These are phyloP conservation scores for Eucalyptus shirleyi DNA, from an alignment of 345 rosid species.

Conservation along the genomic window DNA sequence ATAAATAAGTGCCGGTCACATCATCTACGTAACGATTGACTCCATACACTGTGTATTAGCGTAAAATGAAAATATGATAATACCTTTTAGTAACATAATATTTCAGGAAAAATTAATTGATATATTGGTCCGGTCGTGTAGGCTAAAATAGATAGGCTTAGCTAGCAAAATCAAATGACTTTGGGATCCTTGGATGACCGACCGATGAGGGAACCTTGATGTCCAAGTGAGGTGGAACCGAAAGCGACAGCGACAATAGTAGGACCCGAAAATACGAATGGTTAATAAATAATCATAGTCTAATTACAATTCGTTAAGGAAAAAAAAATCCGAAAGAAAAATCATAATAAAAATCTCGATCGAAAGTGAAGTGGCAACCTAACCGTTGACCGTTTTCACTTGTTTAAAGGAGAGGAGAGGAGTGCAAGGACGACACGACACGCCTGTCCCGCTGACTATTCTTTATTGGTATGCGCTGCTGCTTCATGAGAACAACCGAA, in stretches of 20 bases:
- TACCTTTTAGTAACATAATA: background rate
- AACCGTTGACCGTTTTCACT: background rate
- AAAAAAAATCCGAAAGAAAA: background rate
- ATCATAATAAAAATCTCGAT: background rate
- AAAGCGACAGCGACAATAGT: background rate
- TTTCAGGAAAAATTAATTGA: background rate
- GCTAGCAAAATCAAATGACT: background rate
- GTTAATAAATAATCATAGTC: background rate
- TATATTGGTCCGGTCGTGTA: no score
- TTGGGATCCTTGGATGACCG: background rate
- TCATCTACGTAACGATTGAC: background rate
- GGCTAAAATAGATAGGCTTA: background rate
- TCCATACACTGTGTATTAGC: accelerated
- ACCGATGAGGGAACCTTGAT: background rate
- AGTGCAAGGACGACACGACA: background rate
- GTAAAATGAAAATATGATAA: background rate
- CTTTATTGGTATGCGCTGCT: background rate
- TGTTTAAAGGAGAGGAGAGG: background rate
- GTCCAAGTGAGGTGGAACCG: background rate
- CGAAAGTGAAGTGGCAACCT: background rate
- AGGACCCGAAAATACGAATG: background rate
- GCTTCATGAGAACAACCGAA: background rate
- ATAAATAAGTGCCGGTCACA: background rate
- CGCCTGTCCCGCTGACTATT: background rate
- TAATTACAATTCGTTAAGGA: background rate